phyloP scores from a whole-genome alignment of 2,329 filamentous ascomycete species.

The Boeremia lycopersici region DNA sequence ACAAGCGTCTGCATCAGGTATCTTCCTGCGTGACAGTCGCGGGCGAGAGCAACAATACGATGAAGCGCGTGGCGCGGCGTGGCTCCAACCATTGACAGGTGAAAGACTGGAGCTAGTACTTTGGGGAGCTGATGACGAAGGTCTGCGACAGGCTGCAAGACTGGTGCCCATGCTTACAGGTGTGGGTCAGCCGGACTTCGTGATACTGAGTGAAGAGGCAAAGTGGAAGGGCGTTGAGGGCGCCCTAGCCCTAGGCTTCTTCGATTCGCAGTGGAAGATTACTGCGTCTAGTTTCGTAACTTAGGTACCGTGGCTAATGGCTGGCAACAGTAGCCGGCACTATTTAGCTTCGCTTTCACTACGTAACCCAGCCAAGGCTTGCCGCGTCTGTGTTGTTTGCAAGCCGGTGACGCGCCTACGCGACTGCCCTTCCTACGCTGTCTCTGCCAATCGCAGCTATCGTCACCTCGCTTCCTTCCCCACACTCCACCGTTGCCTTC shows the following conservation, averaged over 20 bases:
- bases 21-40: slow-evolving; percentile 29
- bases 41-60: slow-evolving; percentile 27
- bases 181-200: slow-evolving; percentile 63
- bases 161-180: slow-evolving; percentile 63
- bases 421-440: slow-evolving; percentile 17
- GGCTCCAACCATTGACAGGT: slow-evolving; percentile 55
- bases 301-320: neutral
- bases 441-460: neutral
- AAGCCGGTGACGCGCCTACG: neutral
- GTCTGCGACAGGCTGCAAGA: slow-evolving; percentile 57
- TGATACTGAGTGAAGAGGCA: slow-evolving; percentile 55
- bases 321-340: neutral
- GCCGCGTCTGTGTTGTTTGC: neutral
- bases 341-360: slow-evolving; percentile 6
- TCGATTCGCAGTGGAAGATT: slow-evolving; percentile 61
- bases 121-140: slow-evolving; percentile 59
- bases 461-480: slow-evolving; percentile 19
- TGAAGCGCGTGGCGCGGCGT: slow-evolving; percentile 56
- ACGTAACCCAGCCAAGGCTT: neutral
- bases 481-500: slow-evolving; percentile 16
- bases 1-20: slow-evolving; percentile 20
- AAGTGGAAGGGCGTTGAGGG: slow-evolving; percentile 60
- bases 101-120: slow-evolving; percentile 61
- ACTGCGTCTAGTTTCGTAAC: slow-evolving; percentile 53
- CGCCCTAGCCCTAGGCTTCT: slow-evolving; percentile 60